phyloP scores from a whole-genome alignment of 2,329 filamentous ascomycete species.

The Xylaria sp. region DNA sequence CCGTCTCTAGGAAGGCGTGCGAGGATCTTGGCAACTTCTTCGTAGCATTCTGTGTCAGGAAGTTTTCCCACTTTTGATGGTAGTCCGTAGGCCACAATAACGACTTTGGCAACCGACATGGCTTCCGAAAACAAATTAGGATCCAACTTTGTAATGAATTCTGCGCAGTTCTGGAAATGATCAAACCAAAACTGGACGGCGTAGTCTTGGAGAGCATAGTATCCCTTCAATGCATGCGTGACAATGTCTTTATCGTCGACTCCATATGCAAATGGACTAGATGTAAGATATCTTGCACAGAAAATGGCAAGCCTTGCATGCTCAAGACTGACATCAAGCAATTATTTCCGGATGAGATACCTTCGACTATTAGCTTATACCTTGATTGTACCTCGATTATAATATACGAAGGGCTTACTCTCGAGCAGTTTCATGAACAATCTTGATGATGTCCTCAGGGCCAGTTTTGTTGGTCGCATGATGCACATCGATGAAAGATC shows the following conservation, averaged over 20 bases:
- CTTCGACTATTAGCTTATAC: neutral
- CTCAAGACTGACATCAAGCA: neutral
- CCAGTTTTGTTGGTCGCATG: neutral
- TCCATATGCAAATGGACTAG: neutral
- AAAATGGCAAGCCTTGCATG: neutral
- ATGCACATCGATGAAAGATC: constrained; percentile 31
- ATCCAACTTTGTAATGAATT: neutral
- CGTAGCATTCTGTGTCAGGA: neutral
- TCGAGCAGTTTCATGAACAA: constrained; percentile 18
- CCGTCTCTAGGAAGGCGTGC: neutral
- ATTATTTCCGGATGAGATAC: neutral
- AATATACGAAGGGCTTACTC: neutral
- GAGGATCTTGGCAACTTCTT: neutral
- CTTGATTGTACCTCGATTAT: no score
- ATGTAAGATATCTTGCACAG: constrained; percentile 16
- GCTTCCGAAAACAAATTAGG: neutral
- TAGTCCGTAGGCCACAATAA: neutral
- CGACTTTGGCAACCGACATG: neutral
- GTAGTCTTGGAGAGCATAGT: constrained; percentile 30
- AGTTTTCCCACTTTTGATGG: neutral
- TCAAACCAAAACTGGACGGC: constrained; percentile 29
- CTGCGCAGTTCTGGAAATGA: constrained; percentile 18
- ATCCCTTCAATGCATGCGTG: constrained; percentile 7
- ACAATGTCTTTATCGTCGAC: neutral
- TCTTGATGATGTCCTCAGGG: constrained; percentile 5